A percentile compares a stretch with the other conserved stretches of the same genome.
Conservation (phyloP, 2,329 filamentous ascomycete species). For the Pseudogymnoascus sp. region DNA sequence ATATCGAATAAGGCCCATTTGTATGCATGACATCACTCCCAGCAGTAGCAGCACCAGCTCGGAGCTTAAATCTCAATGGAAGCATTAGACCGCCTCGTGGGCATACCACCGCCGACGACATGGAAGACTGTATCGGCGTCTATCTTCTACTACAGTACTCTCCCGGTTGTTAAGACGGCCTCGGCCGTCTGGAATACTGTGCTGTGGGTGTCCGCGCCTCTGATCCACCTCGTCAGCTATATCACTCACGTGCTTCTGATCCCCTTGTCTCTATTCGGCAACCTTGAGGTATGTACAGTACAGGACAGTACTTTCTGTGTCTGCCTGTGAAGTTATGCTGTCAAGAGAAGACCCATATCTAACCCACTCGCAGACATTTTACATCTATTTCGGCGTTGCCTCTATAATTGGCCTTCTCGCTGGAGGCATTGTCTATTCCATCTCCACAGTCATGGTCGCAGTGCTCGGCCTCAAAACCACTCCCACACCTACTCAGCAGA, state of each 20-base stretch:
- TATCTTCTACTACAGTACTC: conserved; percentile 32
- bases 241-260: conserved; percentile 35
- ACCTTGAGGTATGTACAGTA: conserved; percentile 44
- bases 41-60: not conserved
- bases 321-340: too few relatives aligned
- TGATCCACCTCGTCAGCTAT: conserved; percentile 40
- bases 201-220: conserved; percentile 28
- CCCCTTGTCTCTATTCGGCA: conserved; percentile 44
- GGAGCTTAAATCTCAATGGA: conserved; percentile 21
- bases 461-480: conserved; percentile 32
- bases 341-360: not conserved
- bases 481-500: not conserved
- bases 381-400: conserved; percentile 55
- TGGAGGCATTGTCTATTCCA: conserved; percentile 52
- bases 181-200: conserved; percentile 24
- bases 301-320: too few relatives aligned
- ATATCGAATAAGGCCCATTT: not conserved
- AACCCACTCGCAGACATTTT: conserved; percentile 31
- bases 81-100: conserved; percentile 13
- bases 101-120: conserved; percentile 28
- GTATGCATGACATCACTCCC: not conserved
- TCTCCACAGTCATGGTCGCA: conserved; percentile 47
- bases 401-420: conserved; percentile 57
- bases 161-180: conserved; percentile 33
- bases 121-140: conserved; percentile 22